Evolutionary conservation across 2,329 filamentous ascomycete species (phyloP).

Genomic region (Pestalotiopsis sp.): DNA sequence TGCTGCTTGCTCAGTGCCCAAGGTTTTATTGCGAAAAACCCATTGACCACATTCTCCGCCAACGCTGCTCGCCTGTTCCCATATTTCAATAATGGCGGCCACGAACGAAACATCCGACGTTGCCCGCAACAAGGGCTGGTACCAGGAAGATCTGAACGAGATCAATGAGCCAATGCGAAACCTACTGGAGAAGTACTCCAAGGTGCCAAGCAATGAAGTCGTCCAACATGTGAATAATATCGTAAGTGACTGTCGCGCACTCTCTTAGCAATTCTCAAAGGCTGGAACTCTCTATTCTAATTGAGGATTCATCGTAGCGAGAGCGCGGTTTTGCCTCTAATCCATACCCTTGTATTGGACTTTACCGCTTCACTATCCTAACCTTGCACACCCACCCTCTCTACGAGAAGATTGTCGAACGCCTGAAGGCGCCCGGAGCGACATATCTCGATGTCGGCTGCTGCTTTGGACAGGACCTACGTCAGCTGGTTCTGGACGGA

Average conservation of each 20-base stretch:
- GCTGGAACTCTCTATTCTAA: neutral
- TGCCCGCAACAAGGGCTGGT: neutral
- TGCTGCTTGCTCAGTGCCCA: no score
- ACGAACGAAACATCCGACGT: no score
- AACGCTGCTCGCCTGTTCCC: no score
- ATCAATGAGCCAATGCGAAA: neutral
- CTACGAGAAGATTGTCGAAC: neutral
- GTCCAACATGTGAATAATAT: neutral
- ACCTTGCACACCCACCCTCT: neutral
- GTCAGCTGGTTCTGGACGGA: slow-evolving; percentile 4
- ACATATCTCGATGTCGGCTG: slow-evolving; percentile 11
- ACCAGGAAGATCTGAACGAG: neutral
- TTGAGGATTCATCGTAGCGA: no score
- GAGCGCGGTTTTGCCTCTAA: neutral
- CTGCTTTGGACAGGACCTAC: slow-evolving; percentile 13
- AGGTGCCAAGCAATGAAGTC: neutral
- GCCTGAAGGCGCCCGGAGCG: neutral
- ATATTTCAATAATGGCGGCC: no score
- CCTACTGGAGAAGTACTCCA: neutral
- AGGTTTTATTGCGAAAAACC: no score
- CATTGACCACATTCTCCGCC: no score
- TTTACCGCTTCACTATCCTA: slow-evolving; percentile 7
- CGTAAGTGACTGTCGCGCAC: neutral
- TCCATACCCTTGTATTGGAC: slow-evolving; percentile 10
- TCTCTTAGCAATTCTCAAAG: neutral